Percentiles rank a stretch among this genome's conserved stretches.
These are phyloP conservation scores for Dysphania ambrosioides DNA, from an alignment of 148 eudicot species.

Conservation along the genomic window DNA sequence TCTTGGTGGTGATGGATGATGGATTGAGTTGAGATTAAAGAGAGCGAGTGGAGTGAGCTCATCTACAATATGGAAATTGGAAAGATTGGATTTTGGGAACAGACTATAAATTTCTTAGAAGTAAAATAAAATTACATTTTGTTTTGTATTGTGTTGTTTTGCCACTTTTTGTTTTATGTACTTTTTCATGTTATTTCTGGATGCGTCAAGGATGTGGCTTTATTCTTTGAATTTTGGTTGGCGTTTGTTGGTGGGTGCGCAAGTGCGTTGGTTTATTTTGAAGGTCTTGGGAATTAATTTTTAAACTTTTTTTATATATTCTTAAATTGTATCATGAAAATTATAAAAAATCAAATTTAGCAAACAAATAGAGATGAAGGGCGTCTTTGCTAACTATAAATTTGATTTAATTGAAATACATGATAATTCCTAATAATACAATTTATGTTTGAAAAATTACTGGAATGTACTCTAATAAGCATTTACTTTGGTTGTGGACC, in stretches of 20 bases:
- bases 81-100: background rate
- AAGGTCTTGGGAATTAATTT: background rate
- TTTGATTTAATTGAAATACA: background rate
- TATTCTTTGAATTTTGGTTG: background rate
- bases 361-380: no score
- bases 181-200: conserved; percentile 1
- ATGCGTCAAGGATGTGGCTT: background rate
- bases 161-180: background rate
- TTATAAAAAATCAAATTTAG: no score
- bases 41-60: conserved; percentile 15
- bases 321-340: no score
- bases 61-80: background rate
- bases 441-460: no score
- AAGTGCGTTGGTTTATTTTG: background rate
- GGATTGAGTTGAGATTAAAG: background rate
- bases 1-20: background rate
- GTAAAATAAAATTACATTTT: background rate
- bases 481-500: no score
- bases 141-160: background rate
- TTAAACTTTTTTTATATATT: no score
- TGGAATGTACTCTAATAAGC: no score
- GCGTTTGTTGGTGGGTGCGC: background rate
- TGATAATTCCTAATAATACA: no score
- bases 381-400: background rate
- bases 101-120: background rate